Percentiles rank a stretch among this genome's conserved stretches.
Conservation (phyloP, 768 basidiomycete genomes). For the Tylopilus plumbeoviolaceoides region DNA sequence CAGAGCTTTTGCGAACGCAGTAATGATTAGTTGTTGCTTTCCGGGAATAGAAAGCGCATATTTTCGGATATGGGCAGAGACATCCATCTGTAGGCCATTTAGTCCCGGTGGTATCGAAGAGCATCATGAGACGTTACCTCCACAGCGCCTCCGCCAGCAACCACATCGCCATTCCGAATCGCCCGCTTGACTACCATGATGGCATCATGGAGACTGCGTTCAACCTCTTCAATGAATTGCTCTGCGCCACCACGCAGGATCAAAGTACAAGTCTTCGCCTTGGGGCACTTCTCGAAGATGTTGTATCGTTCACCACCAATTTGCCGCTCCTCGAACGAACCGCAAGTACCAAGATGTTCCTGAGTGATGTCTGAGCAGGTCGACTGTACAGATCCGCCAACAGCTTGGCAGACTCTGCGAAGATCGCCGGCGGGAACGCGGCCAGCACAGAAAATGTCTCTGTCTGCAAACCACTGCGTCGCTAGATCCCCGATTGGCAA, state of each 20-base stretch:
- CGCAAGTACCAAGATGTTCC: slow-evolving; percentile 94
- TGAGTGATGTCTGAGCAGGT: slow-evolving; percentile 89
- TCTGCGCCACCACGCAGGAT: slow-evolving; percentile 95
- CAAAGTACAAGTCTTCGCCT: slow-evolving; percentile 94
- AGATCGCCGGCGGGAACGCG: slow-evolving; percentile 89
- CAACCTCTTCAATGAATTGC: slow-evolving; percentile 98
- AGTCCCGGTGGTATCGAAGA: not conserved
- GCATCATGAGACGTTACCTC: slow-evolving; percentile 54
- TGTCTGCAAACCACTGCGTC: slow-evolving; percentile 98
- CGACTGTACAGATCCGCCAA: slow-evolving; percentile 91
- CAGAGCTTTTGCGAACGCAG: slow-evolving; percentile 94
- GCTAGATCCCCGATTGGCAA: slow-evolving; percentile 98
- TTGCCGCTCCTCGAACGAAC: slow-evolving; percentile 87
- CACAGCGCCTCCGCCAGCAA: slow-evolving; percentile 95
- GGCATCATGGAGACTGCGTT: slow-evolving; percentile 94
- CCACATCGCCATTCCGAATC: slow-evolving; percentile 91
- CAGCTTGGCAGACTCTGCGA: slow-evolving; percentile 91
- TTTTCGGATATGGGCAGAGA: slow-evolving; percentile 91
- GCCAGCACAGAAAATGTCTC: slow-evolving; percentile 98
- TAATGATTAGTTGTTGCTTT: slow-evolving; percentile 90
- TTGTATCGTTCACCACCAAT: slow-evolving; percentile 97
- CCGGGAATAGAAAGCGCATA: slow-evolving; percentile 91
- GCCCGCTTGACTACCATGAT: slow-evolving; percentile 99
- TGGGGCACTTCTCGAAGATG: slow-evolving; percentile 87
- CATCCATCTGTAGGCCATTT: slow-evolving; percentile 73